Conservation (phyloP, 345 rosid species). For the Gossypium anomalum region DNA sequence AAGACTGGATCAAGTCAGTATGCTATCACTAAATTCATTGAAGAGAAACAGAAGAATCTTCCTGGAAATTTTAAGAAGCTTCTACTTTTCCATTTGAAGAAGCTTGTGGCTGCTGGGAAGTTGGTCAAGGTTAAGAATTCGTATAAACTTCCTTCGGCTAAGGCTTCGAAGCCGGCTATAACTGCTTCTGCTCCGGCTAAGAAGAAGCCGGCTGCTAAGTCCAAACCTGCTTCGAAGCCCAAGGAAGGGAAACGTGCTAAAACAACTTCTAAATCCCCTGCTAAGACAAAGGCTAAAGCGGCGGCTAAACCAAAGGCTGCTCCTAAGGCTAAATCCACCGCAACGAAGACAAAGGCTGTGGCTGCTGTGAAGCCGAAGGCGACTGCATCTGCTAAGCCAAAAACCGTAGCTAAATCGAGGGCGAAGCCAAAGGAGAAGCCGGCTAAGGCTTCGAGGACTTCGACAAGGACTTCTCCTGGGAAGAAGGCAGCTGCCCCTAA, state of each 20-base stretch:
- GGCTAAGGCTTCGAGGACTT: slow-evolving; percentile 58
- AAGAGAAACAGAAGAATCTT: slow-evolving; percentile 64
- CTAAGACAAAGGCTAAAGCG: slow-evolving; percentile 22
- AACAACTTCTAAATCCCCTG: slow-evolving; percentile 23
- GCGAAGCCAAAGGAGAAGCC: slow-evolving; percentile 48
- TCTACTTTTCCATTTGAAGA: slow-evolving; percentile 52
- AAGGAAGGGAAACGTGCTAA: slow-evolving; percentile 28
- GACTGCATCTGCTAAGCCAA: slow-evolving; percentile 23
- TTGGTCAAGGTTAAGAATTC: slow-evolving; percentile 73
- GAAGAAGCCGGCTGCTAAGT: slow-evolving; percentile 21
- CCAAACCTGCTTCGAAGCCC: background rate
- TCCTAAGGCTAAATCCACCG: slow-evolving; percentile 35
- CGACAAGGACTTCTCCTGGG: slow-evolving; percentile 61
- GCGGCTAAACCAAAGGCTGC: slow-evolving; percentile 31
- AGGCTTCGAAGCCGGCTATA: slow-evolving; percentile 26
- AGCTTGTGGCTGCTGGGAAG: slow-evolving; percentile 58
- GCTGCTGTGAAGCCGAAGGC: slow-evolving; percentile 32
- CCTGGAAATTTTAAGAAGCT: slow-evolving; percentile 65
- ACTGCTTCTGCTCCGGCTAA: slow-evolving; percentile 27
- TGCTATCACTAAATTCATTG: slow-evolving; percentile 73
- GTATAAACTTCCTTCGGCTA: slow-evolving; percentile 56
- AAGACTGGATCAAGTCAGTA: slow-evolving; percentile 83
- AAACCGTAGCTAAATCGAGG: slow-evolving; percentile 25
- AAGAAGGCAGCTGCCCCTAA: slow-evolving; percentile 37
- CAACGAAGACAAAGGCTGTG: slow-evolving; percentile 45